Evolutionary conservation across 345 rosid species (phyloP).

Genomic region (Dimocarpus longan): DNA sequence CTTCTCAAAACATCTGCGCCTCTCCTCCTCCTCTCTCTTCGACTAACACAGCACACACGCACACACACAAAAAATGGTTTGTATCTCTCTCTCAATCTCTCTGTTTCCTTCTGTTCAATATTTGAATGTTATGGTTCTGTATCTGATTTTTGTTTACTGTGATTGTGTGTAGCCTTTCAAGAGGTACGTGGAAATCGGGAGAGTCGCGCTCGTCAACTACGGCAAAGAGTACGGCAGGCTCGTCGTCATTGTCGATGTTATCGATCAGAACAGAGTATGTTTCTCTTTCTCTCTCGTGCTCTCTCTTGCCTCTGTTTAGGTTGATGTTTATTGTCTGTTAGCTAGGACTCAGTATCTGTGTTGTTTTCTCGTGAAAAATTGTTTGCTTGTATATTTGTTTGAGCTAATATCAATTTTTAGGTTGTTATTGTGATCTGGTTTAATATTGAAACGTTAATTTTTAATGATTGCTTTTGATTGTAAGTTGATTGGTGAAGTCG

Average conservation of each 20-base stretch:
- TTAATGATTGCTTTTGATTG: neutral
- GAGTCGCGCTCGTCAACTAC: slow-evolving; percentile 87
- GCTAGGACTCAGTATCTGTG: neutral
- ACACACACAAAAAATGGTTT: slow-evolving; percentile 39
- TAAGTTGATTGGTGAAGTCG: neutral
- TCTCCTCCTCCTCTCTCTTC: neutral
- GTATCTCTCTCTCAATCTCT: neutral
- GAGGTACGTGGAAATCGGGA: slow-evolving; percentile 90
- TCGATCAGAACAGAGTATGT: slow-evolving; percentile 84
- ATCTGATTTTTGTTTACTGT: neutral
- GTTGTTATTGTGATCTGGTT: neutral
- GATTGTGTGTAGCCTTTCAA: slow-evolving; percentile 62
- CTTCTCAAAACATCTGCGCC: neutral
- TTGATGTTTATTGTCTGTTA: neutral
- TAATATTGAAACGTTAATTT: neutral
- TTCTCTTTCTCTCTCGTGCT: no score
- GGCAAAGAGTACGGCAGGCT: slow-evolving; percentile 84
- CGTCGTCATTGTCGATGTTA: slow-evolving; percentile 86
- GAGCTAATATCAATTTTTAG: neutral
- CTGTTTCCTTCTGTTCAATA: neutral
- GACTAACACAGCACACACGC: neutral
- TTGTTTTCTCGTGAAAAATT: neutral
- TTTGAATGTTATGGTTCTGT: neutral
- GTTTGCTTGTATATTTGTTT: neutral
- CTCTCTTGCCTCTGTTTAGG: neutral